Evolutionary conservation across 345 rosid genomes (phyloP), one percentile per base, ranked within the genome.

Genomic region (Aquilaria malaccensis): DNA sequence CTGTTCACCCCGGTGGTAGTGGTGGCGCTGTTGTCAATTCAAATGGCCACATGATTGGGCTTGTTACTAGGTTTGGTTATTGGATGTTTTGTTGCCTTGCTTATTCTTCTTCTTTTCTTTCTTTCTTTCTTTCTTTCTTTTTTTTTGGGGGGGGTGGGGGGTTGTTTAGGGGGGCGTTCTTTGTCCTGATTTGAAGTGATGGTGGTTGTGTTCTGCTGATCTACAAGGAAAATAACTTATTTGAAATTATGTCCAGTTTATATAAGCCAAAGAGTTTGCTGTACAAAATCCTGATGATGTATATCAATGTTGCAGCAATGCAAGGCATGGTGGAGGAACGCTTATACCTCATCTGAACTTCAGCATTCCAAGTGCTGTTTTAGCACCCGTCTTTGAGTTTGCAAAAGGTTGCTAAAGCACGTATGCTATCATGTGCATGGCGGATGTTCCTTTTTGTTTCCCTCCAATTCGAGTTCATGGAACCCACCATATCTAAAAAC

Each of bases 1-100:
- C 97, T 62, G 92, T 94, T 66, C 91, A 94, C 71, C 93, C 96
- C 9, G 97, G 97, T 72, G 89, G 95, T 30, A 94, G 97, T 74
- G 97, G 99, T 33, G 96, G 96, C 65, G 93, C 97, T 66, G 88
- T 90, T 63, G 73, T 88, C 76, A 86, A 88, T 76, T 80, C 79
- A 32, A 76, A 74, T 56, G 96, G 96, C 63, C 74, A 71, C 63
- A 85, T 93, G 96, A 80, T 93, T 63, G 98, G 96, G 70, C 96
- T 93, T 67, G 85, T 89, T 64, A 90, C 97, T 55, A 90, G 97
- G 99, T 94, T 72, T n/a, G 7, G 50, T 48, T 3, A 58, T n/a
- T 7, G 32, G 11, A 45, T 6, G 2, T 53, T 52, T 14, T 50
- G 33, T 51, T 15, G 13, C 43, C 66, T 13, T 55, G 14, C 30